Percentiles rank a stretch among this genome's conserved stretches.
Conservation (phyloP, 2,329 filamentous ascomycete genomes). For the Colletotrichum filicis region DNA sequence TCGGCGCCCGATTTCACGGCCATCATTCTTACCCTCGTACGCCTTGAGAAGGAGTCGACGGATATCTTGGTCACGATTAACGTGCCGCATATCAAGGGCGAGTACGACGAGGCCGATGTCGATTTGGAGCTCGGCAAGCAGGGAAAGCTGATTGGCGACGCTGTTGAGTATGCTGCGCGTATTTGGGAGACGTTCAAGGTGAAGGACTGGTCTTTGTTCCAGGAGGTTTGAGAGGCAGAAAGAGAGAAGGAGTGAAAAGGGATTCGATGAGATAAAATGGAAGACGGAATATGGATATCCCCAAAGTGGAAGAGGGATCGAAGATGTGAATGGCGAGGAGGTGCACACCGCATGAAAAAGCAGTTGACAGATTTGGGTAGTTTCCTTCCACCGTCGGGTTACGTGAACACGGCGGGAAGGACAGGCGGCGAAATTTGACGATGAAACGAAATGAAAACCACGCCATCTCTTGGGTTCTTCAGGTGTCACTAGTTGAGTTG, state of each 20-base stretch:
- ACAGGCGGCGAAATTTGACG: neutral
- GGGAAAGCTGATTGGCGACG: slow-evolving; percentile 75
- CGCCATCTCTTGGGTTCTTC: neutral
- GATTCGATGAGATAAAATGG: neutral
- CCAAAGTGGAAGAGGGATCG: neutral
- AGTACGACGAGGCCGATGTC: slow-evolving; percentile 79
- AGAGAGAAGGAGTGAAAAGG: too few species aligned
- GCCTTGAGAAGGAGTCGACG: slow-evolving; percentile 79
- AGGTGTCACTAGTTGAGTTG: too few species aligned
- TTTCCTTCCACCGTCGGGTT: too few species aligned
- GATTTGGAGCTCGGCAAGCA: slow-evolving; percentile 73
- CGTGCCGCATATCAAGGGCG: slow-evolving; percentile 82
- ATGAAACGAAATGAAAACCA: neutral
- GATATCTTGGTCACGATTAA: slow-evolving; percentile 90
- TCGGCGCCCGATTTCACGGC: slow-evolving; percentile 73
- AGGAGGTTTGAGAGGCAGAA: slow-evolving; percentile 45
- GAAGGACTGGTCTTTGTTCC: slow-evolving; percentile 83
- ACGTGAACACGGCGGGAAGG: neutral
- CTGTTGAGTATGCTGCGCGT: slow-evolving; percentile 72
- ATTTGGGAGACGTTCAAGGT: slow-evolving; percentile 82
- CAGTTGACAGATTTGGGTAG: neutral
- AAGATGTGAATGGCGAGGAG: neutral
- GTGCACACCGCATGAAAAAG: neutral
- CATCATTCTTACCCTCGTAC: slow-evolving; percentile 80
- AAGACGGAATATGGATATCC: neutral